Base-by-base conservation (phyloP, 768 basidiomycete species). In the Boletus sp. region DNA sequence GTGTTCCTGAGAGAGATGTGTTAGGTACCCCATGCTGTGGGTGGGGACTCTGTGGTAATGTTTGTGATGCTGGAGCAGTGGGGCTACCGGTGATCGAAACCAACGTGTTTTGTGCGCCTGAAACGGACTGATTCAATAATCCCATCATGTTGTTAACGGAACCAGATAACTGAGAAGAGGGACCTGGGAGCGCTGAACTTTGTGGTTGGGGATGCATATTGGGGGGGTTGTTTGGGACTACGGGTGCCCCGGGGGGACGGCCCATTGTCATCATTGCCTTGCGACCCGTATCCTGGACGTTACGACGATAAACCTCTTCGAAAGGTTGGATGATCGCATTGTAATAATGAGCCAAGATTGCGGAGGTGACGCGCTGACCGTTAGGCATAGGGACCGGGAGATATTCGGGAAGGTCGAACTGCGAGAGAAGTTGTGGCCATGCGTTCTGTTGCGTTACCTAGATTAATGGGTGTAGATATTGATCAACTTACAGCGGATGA, bases 301-400 rank as follows among this genome's bases (percentile, higher is more conserved):
- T 88, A 57, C 78, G 82, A 67, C 80, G 79, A 67, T 85, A 87
- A 30, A 74, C 67, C 33, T 88, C 85, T 70, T 93, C 90, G 61
- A 92, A 89, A 3, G 88, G 87, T 37, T 74, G 72, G 23, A 91
- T 73, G 53, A 93, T 75, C 15, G 67, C 72, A 68, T 73, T 77
- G 69, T 90, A 93, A 64, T 83, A 79, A 47, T 81, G 76, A 23
- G 75, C 77, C 47, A 90, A 71, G 56, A 79, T 60, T 38, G 64
- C 64, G n/a, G 82, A 79, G 11, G 82, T 80, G 34, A 79, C 70
- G 5, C 74, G 74, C 25, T 75, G 74, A 34, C 81, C 80, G 56
- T 73, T 77, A 13, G 75, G 68, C 62, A 79, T 73, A 62, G 79
- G 65, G 50, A 69, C 64, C 47, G 79, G 75, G 62, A 79, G 71